Conservation (phyloP, 208 protist genomes). For the Crithidia fasciculata region DNA sequence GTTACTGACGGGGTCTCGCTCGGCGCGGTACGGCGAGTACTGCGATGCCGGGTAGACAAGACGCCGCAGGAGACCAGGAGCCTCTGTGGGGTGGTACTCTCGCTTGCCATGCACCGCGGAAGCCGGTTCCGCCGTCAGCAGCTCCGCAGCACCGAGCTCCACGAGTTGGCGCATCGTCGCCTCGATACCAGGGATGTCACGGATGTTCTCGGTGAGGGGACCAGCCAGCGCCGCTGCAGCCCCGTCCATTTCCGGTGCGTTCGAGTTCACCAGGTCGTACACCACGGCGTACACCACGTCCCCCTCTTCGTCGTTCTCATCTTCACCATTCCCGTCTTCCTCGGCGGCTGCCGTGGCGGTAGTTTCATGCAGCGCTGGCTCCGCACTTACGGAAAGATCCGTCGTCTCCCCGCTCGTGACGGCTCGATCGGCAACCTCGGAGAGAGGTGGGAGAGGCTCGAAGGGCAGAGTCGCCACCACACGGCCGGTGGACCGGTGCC, state of each 20-base stretch:
- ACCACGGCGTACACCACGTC: slow-evolving; percentile 16
- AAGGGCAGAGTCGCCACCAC: slow-evolving; percentile 81
- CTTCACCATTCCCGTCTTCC: background rate
- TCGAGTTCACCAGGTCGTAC: slow-evolving; percentile 37
- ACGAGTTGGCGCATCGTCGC: slow-evolving; percentile 63
- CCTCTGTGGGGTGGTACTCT: slow-evolving; percentile 50
- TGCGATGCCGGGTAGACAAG: slow-evolving; percentile 65
- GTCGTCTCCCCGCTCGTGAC: background rate
- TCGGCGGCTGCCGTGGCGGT: background rate
- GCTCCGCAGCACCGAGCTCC: slow-evolving; percentile 66
- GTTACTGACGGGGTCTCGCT: slow-evolving; percentile 58
- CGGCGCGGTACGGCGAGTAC: slow-evolving; percentile 76
- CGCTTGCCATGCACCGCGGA: slow-evolving; percentile 29
- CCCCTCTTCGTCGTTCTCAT: background rate
- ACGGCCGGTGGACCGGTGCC: slow-evolving; percentile 45
- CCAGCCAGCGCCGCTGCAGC: slow-evolving; percentile 8
- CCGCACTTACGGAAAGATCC: background rate
- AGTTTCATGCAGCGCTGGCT: background rate
- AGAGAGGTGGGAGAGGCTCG: slow-evolving; percentile 47
- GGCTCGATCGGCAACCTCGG: slow-evolving; percentile 5
- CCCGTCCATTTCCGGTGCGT: slow-evolving; percentile 14
- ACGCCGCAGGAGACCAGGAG: slow-evolving; percentile 56
- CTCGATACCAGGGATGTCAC: slow-evolving; percentile 28
- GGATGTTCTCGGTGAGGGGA: slow-evolving; percentile 1
- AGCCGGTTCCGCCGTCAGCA: slow-evolving; percentile 52